These are phyloP conservation scores for Zasmidium angulare DNA, from an alignment of 2,329 filamentous ascomycete genomes.

Conservation along the genomic window DNA sequence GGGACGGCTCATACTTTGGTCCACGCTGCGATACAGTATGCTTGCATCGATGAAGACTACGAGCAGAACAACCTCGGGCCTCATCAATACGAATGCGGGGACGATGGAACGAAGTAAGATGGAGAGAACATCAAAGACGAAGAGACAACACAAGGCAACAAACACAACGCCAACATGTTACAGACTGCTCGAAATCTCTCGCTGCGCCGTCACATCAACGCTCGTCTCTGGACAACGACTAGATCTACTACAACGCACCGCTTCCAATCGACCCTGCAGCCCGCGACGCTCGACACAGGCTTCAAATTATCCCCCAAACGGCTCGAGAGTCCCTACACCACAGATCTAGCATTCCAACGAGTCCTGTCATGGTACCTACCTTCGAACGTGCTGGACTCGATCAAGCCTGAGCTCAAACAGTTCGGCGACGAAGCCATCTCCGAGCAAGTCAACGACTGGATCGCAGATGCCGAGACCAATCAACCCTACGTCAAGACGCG, in stretches of 20 bases:
- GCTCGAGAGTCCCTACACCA: constrained; percentile 13
- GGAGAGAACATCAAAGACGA: background rate
- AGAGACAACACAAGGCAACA: background rate
- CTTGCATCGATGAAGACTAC: background rate
- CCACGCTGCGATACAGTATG: no score
- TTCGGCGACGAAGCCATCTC: constrained; percentile 57
- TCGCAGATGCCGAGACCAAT: constrained; percentile 66
- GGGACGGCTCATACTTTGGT: no score
- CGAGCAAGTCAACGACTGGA: constrained; percentile 55
- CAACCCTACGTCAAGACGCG: constrained; percentile 61
- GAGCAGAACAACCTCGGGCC: background rate
- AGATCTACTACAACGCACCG: background rate
- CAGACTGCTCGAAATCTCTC: background rate
- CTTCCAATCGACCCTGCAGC: constrained; percentile 2
- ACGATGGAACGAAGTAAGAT: background rate
- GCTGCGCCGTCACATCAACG: background rate
- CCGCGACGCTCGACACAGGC: constrained; percentile 18
- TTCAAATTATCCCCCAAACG: constrained; percentile 15
- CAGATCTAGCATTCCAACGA: constrained; percentile 15
- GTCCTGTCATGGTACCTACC: constrained; percentile 44
- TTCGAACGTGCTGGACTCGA: constrained; percentile 34
- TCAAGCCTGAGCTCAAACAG: constrained; percentile 36
- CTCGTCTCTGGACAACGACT: background rate
- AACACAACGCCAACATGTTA: background rate
- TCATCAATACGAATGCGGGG: background rate